A percentile compares a stretch with the other conserved stretches of the same genome.
phyloP scores from a whole-genome alignment of 163 green algal species.

The Scenedesmus sp. region DNA sequence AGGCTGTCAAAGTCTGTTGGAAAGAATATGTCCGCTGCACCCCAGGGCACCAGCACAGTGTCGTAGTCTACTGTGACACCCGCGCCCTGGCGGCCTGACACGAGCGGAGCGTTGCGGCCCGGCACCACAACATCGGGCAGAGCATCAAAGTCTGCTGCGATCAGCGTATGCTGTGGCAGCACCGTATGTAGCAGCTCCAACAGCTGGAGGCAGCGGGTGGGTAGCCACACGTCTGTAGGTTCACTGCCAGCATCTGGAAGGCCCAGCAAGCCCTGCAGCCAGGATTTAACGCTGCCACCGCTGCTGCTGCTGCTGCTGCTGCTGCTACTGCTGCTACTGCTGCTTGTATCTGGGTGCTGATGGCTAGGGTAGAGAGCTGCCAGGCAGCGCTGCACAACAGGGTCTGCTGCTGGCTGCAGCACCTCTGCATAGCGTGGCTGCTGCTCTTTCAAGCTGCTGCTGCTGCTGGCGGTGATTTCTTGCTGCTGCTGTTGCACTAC shows the following conservation, averaged over 20 bases:
- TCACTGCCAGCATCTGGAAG: neutral
- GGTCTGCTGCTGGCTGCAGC: slow-evolving; percentile 69
- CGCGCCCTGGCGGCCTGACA: slow-evolving; percentile 59
- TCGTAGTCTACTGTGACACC: slow-evolving; percentile 73
- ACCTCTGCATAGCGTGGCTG: slow-evolving; percentile 53
- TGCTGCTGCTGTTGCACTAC: slow-evolving; percentile 56
- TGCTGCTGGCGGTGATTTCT: neutral
- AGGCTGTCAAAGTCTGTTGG: slow-evolving; percentile 91
- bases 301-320: neutral
- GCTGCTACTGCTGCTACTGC: slow-evolving; percentile 8
- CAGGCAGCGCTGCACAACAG: slow-evolving; percentile 67
- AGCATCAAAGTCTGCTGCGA: slow-evolving; percentile 88
- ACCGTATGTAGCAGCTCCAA: slow-evolving; percentile 80
- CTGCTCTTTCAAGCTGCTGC: slow-evolving; percentile 11
- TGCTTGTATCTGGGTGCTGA: neutral
- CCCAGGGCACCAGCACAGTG: slow-evolving; percentile 80
- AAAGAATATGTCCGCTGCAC: slow-evolving; percentile 95
- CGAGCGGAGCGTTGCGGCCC: slow-evolving; percentile 87
- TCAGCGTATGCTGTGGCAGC: slow-evolving; percentile 78
- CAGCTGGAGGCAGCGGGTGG: slow-evolving; percentile 80
- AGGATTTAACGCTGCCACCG: neutral
- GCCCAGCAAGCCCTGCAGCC: slow-evolving; percentile 8
- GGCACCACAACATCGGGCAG: slow-evolving; percentile 85
- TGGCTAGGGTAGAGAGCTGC: slow-evolving; percentile 1
- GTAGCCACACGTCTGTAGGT: slow-evolving; percentile 74